Evolutionary conservation across 352 stramenopile species (phyloP), one percentile per base, ranked within the genome.

Genomic region (Hyphochytrium catenoides): DNA sequence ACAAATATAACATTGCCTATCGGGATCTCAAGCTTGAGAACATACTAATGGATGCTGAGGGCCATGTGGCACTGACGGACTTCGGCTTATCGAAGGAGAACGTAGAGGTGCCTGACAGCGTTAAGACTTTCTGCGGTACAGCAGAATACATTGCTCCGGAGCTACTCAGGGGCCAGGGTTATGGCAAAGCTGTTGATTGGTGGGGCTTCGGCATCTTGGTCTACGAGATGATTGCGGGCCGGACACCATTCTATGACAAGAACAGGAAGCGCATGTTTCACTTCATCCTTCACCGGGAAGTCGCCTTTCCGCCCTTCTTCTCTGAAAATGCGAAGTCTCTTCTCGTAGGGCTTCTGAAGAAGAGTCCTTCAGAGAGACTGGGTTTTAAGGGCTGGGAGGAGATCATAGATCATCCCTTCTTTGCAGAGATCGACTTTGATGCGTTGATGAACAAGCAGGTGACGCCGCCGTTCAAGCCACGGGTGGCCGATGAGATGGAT

Each of bases 11-110:
- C 50, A 90, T 93, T 38, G 75, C 74, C 19, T 91, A 91, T 51
- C 67, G 79, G 44, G 79, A 93, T 48, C 47, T 93, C n/a, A 93
- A 93, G 59, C 61, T 89, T 8, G 79, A 93, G 45, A 93, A 93
- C 55, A 81, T 93, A 41, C 45, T 93, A 15, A 86, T 93, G 71
- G 79, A 93, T 42, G 66, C 82, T 44, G 74, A 86, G 51, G 78
- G 79, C 5, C 88, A 93, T 44, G 81, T 92, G 34, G 62, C 74
- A 8, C 54, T 91, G 9, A 88, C 76, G 28, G 75, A 93, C 45
- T 91, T 93, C 36, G 79, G 79, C 21, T 50, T 94, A 2, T 87
- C 74, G 6, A 93, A 93, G 49, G 66, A 86, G 40, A 77, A 84
- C 36, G 70, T 92, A 1, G 60, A 90, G 30, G 55, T 76, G 28